Evolutionary conservation across 306 rosid species (phyloP), one percentile per base, ranked within the genome.

Genomic region (Cicer pinnatifidum): DNA sequence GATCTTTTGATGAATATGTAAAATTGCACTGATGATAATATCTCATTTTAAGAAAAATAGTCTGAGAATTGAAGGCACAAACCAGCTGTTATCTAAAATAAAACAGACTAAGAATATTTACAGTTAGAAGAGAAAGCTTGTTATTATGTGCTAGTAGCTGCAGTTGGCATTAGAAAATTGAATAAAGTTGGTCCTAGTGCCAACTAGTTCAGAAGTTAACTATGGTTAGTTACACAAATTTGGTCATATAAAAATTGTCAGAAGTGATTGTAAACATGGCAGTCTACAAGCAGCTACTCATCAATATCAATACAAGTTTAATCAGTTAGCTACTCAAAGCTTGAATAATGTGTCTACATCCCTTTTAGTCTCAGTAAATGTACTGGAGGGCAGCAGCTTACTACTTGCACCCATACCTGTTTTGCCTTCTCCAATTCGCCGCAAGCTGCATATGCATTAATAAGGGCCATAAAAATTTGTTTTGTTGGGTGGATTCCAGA

Each of bases 341-440:
- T 65, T 13, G 10, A 17, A 69, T 28, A 28, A 73, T 69, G 58
- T 58, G 50, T 45, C 67, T 28, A 3, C 35, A 28, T 28, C 5
- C 35, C 35, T 28, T 28, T 28, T 28, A 28, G 35, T 28, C 35
- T 28, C 35, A 28, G 35, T 28, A 28, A 28, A 28, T 28, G 35
- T 28, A 28, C 35, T 3, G 5, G 5, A 28, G 35, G 35, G 35
- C 35, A 28, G 35, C 35, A 28, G 35, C 35, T 79, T 16, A 60
- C 23, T 53, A 48, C 72, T 38, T 63, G 62, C 46, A 56, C 6
- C 58, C 69, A 66, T 83, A 94, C 98, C 96, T 88, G 88, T 86
- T 89, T 91, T 82, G 95, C 98, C 85, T 87, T 89, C 81, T 91
- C 91, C 75, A 84, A 83, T 59, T 87, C 87, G 71, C 98, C 98